phyloP scores from a whole-genome alignment of 108 stramenopile species.

The Ochromonas danica region DNA sequence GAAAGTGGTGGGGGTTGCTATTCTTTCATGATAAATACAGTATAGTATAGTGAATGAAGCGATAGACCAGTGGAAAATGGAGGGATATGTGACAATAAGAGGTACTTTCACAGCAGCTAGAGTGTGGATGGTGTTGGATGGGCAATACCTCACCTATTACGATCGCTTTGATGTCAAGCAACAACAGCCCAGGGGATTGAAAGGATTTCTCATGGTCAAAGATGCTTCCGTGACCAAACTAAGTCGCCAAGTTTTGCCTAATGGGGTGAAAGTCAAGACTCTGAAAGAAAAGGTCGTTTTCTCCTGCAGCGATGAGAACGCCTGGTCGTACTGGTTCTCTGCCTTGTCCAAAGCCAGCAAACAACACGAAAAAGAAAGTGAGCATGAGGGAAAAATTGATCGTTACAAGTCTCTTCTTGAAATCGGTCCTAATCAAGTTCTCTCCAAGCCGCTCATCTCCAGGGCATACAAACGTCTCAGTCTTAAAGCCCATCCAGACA shows the following conservation, averaged over 20 bases:
- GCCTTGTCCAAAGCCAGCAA: neutral
- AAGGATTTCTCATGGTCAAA: neutral
- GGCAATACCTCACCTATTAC: conserved; percentile 25
- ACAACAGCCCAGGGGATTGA: neutral
- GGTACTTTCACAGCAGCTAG: neutral
- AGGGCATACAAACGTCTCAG: neutral
- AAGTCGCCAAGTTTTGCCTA: neutral
- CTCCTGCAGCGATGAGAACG: neutral
- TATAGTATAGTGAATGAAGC: neutral
- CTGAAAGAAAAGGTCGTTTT: conserved; percentile 9
- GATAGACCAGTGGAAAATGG: too few relatives aligned
- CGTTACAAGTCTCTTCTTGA: too few relatives aligned
- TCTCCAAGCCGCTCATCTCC: neutral
- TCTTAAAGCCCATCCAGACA: conserved; percentile 25
- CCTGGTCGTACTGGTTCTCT: neutral
- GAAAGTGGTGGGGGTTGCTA: too few relatives aligned
- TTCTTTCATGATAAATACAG: neutral
- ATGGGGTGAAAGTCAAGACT: neutral
- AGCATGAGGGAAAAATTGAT: too few relatives aligned
- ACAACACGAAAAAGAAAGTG: neutral
- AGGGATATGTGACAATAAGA: neutral
- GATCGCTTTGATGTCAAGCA: neutral
- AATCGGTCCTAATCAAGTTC: neutral
- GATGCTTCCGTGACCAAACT: neutral
- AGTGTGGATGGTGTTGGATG: conserved; percentile 9